A percentile compares a stretch with the other conserved stretches of the same genome.
These are phyloP conservation scores for Nannizzia gypsea DNA, from an alignment of 2,329 filamentous ascomycete species.

Conservation along the genomic window DNA sequence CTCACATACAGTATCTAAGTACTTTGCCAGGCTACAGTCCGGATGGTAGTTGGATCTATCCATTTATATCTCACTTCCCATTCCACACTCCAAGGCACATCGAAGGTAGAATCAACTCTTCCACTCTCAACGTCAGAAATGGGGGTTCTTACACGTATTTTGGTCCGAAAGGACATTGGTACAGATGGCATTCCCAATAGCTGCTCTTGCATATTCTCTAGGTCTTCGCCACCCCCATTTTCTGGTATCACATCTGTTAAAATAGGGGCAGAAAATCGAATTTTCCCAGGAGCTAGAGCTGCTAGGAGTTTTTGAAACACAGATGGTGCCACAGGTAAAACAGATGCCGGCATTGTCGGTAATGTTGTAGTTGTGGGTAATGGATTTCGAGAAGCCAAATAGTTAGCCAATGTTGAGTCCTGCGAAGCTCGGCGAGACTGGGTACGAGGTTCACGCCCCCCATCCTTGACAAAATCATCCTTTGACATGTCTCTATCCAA, in stretches of 20 bases:
- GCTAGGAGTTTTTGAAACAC: constrained; percentile 18
- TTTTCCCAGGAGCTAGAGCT: constrained; percentile 23
- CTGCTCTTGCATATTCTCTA: background rate
- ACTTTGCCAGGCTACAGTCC: background rate
- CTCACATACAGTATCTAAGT: background rate
- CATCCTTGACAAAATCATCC: background rate
- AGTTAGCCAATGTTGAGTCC: background rate
- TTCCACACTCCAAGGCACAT: constrained; percentile 18
- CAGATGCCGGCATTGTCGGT: background rate
- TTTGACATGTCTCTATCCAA: background rate
- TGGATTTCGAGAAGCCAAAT: background rate
- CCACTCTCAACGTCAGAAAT: background rate
- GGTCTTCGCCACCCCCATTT: background rate
- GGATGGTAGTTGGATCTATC: constrained; percentile 21
- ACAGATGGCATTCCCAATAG: background rate
- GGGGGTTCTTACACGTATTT: background rate
- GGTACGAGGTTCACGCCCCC: background rate
- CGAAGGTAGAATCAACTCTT: background rate
- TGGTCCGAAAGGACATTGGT: background rate
- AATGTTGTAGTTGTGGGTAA: background rate
- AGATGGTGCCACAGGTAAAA: background rate
- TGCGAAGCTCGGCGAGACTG: background rate
- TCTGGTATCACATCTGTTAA: background rate
- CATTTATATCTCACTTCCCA: constrained; percentile 33
- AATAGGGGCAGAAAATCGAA: constrained; percentile 35